phyloP scores from a whole-genome alignment of 768 basidiomycete genomes.

The Podaxis mareebaensis region DNA sequence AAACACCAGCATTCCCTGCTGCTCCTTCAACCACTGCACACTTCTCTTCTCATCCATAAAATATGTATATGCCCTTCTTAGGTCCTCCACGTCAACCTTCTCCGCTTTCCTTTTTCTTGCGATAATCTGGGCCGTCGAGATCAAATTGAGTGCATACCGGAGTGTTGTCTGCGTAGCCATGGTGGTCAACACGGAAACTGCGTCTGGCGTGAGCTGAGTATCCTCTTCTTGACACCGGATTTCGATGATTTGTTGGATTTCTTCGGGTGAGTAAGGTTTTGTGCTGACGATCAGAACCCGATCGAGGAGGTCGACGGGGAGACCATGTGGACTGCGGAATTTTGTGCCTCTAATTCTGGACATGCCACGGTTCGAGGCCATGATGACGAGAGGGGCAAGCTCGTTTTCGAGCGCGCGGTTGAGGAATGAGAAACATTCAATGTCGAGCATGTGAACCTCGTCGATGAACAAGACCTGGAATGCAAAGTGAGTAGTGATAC shows the following conservation, averaged over 20 bases:
- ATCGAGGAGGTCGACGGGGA: slow-evolving; percentile 93
- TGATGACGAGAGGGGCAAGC: slow-evolving; percentile 92
- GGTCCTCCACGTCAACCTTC: slow-evolving; percentile 81
- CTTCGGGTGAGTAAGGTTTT: slow-evolving; percentile 77
- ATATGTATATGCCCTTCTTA: slow-evolving; percentile 81
- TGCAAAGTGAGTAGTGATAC: slow-evolving; percentile 3
- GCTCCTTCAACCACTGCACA: slow-evolving; percentile 89
- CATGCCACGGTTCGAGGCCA: slow-evolving; percentile 97
- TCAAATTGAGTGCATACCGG: slow-evolving; percentile 92
- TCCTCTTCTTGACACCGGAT: slow-evolving; percentile 98
- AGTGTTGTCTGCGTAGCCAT: slow-evolving; percentile 91
- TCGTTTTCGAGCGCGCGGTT: slow-evolving; percentile 95
- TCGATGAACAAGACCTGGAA: slow-evolving; percentile 94
- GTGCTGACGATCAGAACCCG: slow-evolving; percentile 96
- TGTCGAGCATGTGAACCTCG: slow-evolving; percentile 99
- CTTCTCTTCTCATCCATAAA: slow-evolving; percentile 94
- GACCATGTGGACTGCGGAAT: slow-evolving; percentile 91
- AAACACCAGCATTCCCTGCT: slow-evolving; percentile 72
- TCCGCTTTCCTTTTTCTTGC: slow-evolving; percentile 82
- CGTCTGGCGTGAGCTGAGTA: slow-evolving; percentile 74
- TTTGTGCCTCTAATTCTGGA: slow-evolving; percentile 94
- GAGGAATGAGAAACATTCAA: slow-evolving; percentile 98
- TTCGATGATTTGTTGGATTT: slow-evolving; percentile 88
- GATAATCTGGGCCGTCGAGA: slow-evolving; percentile 87
- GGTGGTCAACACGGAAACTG: slow-evolving; percentile 76